Percentiles rank a stretch among this genome's conserved stretches.
Evolutionary conservation across 345 rosid genomes (phyloP).

Genomic region (Gossypium longicalyx): DNA sequence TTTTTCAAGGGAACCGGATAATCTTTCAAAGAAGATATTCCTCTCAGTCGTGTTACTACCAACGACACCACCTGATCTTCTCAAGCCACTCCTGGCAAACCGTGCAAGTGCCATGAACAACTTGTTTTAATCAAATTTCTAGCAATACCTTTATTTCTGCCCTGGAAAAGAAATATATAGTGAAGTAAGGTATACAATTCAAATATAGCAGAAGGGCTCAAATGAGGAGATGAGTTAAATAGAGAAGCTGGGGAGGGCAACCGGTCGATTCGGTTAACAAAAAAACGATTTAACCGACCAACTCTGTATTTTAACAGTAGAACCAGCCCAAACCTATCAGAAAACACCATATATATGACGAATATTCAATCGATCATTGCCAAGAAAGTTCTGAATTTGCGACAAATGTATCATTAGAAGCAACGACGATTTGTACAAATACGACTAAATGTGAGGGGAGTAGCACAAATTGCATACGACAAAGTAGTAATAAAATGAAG

Average conservation of each 20-base stretch:
- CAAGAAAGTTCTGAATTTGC: conserved; percentile 4
- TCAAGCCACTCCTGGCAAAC: conserved; percentile 39
- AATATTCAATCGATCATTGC: not conserved
- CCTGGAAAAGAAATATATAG: not conserved
- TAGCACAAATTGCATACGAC: not conserved
- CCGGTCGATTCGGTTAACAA: not conserved
- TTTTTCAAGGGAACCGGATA: conserved; percentile 16
- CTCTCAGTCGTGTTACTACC: conserved; percentile 24
- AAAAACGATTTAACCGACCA: not conserved
- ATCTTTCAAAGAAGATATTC: conserved; percentile 16
- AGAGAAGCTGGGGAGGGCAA: conserved; percentile 9
- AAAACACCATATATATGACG: not conserved
- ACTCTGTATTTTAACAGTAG: not conserved
- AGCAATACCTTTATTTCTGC: conserved; percentile 21
- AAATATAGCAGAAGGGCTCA: conserved; percentile 7
- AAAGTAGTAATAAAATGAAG: not conserved
- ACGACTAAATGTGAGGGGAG: not conserved
- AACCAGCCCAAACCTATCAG: not conserved
- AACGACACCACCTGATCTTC: conserved; percentile 40
- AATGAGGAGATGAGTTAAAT: conserved; percentile 4
- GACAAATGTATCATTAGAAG: not conserved
- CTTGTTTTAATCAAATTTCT: conserved; percentile 15
- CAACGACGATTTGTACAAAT: not conserved
- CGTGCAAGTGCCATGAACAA: conserved; percentile 59
- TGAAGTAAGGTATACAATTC: conserved; percentile 13